Evolutionary conservation across 768 basidiomycete species (phyloP), one percentile per base, ranked within the genome.

Genomic region (Terana coerulea): DNA sequence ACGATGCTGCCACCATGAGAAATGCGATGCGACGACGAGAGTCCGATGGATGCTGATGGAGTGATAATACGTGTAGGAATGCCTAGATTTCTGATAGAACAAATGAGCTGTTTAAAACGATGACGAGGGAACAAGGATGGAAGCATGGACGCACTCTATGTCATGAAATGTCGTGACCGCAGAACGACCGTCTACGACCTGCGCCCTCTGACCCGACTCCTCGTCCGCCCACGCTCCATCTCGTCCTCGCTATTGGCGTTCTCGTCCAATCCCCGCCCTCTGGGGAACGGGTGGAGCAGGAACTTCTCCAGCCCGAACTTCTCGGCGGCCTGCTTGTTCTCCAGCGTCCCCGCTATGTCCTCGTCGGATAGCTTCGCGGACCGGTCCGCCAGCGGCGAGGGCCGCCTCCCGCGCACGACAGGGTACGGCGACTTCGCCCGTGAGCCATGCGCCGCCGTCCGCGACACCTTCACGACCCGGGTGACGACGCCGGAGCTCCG

Each of bases 301-400:
- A 54, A 55, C 36, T 54, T 54, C 26, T 55, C 57, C 12, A 58
- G 46, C 15, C 53, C 57, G 35, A 52, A 52, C 36, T 47, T 57
- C 24, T 53, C 52, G 3, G 40, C n/a, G 26, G 44, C 15, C 17
- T 36, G 35, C 28, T 24, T 29, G 21, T 45, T n/a, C 15, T 55
- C 44, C 14, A 52, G 50, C 17, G 53, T 51, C 22, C 46, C 49
- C 26, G 37, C 53, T 30, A 58, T 28, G 29, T 55, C 53, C 24
- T 58, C 53, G 51, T 55, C 57, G 3, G 52, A 54, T 44, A 54
- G 7, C 24, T 41, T 47, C 25, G 39, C 21, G 40, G 39, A n/a
- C 14, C 44, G 44, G 9, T 29, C 39, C 9, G 46, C 24, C 30
- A 47, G n/a, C 12, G 31, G 26, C 7, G 57, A 44, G 14, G 29